These are phyloP conservation scores for Fusarium sp. DNA, from an alignment of 2,329 filamentous ascomycete species.

Conservation along the genomic window DNA sequence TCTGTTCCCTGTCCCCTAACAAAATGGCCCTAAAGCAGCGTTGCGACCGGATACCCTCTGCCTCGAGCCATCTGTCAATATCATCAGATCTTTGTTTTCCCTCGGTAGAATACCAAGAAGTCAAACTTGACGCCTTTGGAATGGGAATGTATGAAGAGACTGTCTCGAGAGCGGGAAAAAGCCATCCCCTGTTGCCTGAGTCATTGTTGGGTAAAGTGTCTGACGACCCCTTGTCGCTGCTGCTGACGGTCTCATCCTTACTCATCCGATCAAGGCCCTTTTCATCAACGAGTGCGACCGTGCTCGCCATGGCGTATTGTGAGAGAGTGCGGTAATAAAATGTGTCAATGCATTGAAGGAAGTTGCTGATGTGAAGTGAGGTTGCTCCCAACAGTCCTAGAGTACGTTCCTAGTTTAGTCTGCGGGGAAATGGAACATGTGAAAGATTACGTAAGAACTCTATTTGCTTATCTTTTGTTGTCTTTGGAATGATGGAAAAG, in stretches of 20 bases:
- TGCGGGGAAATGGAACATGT: background rate
- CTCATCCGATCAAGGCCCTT: background rate
- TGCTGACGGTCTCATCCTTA: background rate
- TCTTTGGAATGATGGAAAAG: background rate
- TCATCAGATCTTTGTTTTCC: slow-evolving; percentile 2
- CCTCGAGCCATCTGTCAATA: slow-evolving; percentile 8
- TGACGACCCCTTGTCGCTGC: background rate
- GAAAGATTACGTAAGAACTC: background rate
- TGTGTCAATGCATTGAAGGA: background rate
- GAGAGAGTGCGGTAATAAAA: background rate
- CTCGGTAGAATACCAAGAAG: background rate
- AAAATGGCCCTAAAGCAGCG: background rate
- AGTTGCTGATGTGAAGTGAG: background rate
- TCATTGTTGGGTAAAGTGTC: background rate
- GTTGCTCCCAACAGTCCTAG: background rate
- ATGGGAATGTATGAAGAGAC: background rate
- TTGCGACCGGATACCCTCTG: background rate
- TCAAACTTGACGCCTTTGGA: background rate
- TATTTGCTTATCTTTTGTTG: background rate
- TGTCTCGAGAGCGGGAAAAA: background rate
- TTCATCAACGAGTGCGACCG: background rate
- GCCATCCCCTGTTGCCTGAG: background rate
- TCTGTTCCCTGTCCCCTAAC: background rate
- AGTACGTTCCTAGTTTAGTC: background rate
- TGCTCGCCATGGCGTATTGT: background rate